Base-by-base conservation (phyloP, 2,329 filamentous ascomycete species). In the Alternaria conjuncta region DNA sequence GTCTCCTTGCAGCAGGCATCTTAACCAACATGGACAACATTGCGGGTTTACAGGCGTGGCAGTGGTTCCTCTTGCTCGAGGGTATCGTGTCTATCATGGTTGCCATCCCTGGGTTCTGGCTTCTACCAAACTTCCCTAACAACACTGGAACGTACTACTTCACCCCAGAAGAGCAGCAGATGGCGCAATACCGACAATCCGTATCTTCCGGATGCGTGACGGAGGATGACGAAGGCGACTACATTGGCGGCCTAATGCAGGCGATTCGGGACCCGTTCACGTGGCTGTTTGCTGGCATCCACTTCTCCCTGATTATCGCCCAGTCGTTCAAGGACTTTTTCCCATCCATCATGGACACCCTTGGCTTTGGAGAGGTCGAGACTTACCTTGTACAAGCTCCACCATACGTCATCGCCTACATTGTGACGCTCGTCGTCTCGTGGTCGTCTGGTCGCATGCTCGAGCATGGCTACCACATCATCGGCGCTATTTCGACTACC, bases 31-130 rank as follows among this genome's bases (percentile, higher is more conserved):
- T 85, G 78, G 78, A 83, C 9, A 78, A 79, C 10, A 71, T 79
- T n/a, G 63, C 73, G 12, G 78, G 78, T 12, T 72, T 84, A 36
- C 73, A 63, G 30, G 49, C 68, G 2, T 72, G 70, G 83, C 79
- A 83, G 20, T 84, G 82, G 83, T 82, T 85, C 44, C 82, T 84
- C 63, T 77, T 84, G 63, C 80, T 83, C 82, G 87, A 89, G 70
- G 87, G 87, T 2, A 82, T 88, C 3, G 83, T 82, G 1, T 88
- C 86, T 0, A 78, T 82, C 50, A 43, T 77, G 2, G 73, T 81
- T 12, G 79, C 76, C 12, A 61, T 81, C 12, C 63, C 72, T 4
- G 75, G 79, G 0, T 81, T 70, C 30, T 78, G 79, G 23, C 70
- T 81, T 13, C 72, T 84, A 3, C 83, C 59, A 78, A 78, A 0